Conservation (phyloP, 1,284 basidiomycete genomes). For the Erythrobasidium hasegawianum region DNA sequence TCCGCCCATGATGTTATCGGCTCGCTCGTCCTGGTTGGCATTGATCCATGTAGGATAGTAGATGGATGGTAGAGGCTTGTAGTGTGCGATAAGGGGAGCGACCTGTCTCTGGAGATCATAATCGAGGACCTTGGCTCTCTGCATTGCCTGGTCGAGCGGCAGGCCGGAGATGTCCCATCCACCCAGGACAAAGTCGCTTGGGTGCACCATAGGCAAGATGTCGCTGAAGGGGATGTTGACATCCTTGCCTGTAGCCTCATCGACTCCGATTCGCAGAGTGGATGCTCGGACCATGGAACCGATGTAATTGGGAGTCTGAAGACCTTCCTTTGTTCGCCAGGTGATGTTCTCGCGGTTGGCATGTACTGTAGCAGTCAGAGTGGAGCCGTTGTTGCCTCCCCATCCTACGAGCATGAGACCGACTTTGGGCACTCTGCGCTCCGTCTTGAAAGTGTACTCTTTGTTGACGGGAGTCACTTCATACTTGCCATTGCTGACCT, state of each 20-base stretch:
- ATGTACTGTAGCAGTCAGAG: constrained; percentile 87
- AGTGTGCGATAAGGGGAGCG: constrained; percentile 72
- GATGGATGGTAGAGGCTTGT: constrained; percentile 87
- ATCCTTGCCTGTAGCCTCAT: constrained; percentile 79
- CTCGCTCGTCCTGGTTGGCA: constrained; percentile 93
- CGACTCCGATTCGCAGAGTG: constrained; percentile 84
- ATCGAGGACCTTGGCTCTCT: constrained; percentile 87
- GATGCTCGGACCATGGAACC: constrained; percentile 81
- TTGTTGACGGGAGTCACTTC: constrained; percentile 68
- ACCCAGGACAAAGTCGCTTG: constrained; percentile 94
- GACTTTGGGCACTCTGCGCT: constrained; percentile 81
- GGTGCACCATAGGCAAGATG: constrained; percentile 96
- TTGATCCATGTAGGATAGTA: constrained; percentile 58
- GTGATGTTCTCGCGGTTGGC: constrained; percentile 93
- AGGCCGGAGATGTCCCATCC: constrained; percentile 95
- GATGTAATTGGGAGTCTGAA: constrained; percentile 95
- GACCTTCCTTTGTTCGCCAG: constrained; percentile 90
- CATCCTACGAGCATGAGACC: constrained; percentile 95
- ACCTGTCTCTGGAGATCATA: constrained; percentile 97
- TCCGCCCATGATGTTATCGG: constrained; percentile 85
- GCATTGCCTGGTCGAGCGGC: constrained; percentile 86
- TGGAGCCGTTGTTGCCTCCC: constrained; percentile 96
- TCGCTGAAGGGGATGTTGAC: constrained; percentile 89
- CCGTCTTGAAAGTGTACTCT: constrained; percentile 87
- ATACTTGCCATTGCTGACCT: constrained; percentile 65